phyloP scores from a whole-genome alignment of 2,329 filamentous ascomycete genomes.

The Hypoxylon sp. region DNA sequence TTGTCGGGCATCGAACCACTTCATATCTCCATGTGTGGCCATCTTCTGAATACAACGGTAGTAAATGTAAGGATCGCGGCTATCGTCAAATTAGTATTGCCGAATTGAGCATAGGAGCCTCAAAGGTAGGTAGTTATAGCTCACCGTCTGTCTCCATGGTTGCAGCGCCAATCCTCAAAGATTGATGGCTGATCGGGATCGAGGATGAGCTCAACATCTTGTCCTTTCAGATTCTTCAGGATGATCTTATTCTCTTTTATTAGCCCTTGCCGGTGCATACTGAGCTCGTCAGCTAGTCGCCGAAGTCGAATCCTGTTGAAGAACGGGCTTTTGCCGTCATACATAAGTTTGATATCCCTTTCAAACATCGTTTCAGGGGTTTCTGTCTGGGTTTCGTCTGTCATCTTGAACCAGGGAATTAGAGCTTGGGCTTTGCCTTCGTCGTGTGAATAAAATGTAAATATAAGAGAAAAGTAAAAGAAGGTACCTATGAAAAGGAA shows the following conservation, averaged over 20 bases:
- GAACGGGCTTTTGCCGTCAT: neutral
- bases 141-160: slow-evolving; percentile 33
- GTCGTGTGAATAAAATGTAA: neutral
- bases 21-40: slow-evolving; percentile 11
- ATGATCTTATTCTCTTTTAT: neutral
- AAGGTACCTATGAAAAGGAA: neutral
- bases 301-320: slow-evolving; percentile 15
- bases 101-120: too few relatives aligned
- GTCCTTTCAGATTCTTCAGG: slow-evolving; percentile 14
- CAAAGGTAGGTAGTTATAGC: neutral
- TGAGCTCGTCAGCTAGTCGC: slow-evolving; percentile 10
- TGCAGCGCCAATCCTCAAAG: slow-evolving; percentile 20
- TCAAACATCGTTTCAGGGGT: neutral
- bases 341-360: slow-evolving; percentile 4
- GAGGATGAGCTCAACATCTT: slow-evolving; percentile 16
- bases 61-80: slow-evolving; percentile 21
- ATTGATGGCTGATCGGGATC: neutral
- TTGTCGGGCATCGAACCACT: neutral
- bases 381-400: neutral
- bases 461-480: neutral
- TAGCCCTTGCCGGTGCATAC: neutral
- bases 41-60: slow-evolving; percentile 26
- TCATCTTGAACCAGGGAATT: neutral
- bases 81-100: slow-evolving; percentile 19
- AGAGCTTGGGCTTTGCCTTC: neutral